phyloP scores from a whole-genome alignment of 2,329 filamentous ascomycete genomes.

The Exophiala alcalophila region DNA sequence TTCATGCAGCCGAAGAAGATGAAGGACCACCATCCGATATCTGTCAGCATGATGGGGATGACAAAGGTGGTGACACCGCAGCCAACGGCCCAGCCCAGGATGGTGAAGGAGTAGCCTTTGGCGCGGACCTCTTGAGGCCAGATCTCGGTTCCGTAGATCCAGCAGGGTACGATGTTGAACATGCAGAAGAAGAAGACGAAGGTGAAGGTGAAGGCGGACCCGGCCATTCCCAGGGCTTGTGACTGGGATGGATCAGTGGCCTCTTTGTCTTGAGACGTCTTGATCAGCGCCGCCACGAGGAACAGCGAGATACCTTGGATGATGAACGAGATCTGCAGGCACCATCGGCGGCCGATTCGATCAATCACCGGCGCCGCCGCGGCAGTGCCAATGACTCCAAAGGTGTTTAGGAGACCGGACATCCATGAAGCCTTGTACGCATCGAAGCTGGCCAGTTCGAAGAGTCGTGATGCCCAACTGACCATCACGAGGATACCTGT shows the following conservation, averaged over 20 bases:
- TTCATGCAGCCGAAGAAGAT: conserved; percentile 45
- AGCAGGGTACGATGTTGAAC: conserved; percentile 60
- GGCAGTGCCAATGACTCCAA: conserved; percentile 31
- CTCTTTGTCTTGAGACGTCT: conserved; percentile 25
- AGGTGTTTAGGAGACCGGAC: conserved; percentile 30
- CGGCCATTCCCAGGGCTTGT: conserved; percentile 27
- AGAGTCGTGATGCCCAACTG: conserved; percentile 35
- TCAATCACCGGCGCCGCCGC: conserved; percentile 32
- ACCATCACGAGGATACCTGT: conserved; percentile 46
- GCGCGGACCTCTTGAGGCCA: conserved; percentile 53
- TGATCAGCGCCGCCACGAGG: conserved; percentile 29
- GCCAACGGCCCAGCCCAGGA: conserved; percentile 52
- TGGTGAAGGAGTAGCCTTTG: conserved; percentile 51
- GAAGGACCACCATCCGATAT: conserved; percentile 44
- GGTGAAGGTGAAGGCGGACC: conserved; percentile 45
- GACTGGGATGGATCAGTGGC: conserved; percentile 19
- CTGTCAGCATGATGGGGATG: conserved; percentile 42
- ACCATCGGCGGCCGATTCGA: conserved; percentile 27
- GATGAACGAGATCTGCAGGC: conserved; percentile 27
- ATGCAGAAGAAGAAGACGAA: conserved; percentile 65
- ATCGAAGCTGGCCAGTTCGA: conserved; percentile 29
- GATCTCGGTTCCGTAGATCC: conserved; percentile 49
- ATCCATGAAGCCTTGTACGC: conserved; percentile 31
- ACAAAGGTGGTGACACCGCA: conserved; percentile 36
- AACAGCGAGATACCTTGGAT: conserved; percentile 29